Conservation (phyloP, 2,329 filamentous ascomycete genomes). For the Aureobasidium sp. region DNA sequence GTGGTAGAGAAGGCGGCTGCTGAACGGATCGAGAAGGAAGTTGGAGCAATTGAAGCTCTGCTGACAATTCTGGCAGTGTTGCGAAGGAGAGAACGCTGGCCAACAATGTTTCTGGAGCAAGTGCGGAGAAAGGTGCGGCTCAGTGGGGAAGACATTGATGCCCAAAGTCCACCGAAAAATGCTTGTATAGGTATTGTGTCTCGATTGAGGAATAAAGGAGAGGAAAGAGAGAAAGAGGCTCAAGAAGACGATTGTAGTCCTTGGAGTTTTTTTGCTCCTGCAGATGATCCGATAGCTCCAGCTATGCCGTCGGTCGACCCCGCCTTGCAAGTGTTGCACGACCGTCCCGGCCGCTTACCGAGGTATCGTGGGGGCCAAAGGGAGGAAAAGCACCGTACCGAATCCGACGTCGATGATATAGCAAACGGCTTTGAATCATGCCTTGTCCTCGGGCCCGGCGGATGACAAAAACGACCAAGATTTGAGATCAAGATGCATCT, state of each 20-base stretch:
- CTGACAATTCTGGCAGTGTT: slow-evolving; percentile 16
- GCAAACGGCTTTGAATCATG: neutral
- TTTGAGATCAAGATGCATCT: no score
- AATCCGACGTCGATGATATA: neutral
- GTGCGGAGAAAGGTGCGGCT: slow-evolving; percentile 30
- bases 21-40: slow-evolving; percentile 14
- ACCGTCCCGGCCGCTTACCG: neutral
- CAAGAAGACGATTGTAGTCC: neutral
- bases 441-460: no score
- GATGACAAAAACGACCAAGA: no score
- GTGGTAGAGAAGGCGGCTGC: slow-evolving; percentile 23
- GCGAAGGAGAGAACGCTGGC: slow-evolving; percentile 23
- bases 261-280: neutral
- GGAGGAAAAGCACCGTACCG: neutral
- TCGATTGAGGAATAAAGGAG: neutral
- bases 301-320: neutral
- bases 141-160: slow-evolving; percentile 25
- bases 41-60: slow-evolving; percentile 6
- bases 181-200: neutral
- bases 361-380: neutral
- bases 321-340: neutral
- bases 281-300: neutral
- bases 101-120: slow-evolving; percentile 20
- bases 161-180: neutral
- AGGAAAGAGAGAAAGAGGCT: neutral